Percentiles rank a stretch among this genome's conserved stretches.
phyloP scores from a whole-genome alignment of 805 yeast species.

The Saturnispora sekii region DNA sequence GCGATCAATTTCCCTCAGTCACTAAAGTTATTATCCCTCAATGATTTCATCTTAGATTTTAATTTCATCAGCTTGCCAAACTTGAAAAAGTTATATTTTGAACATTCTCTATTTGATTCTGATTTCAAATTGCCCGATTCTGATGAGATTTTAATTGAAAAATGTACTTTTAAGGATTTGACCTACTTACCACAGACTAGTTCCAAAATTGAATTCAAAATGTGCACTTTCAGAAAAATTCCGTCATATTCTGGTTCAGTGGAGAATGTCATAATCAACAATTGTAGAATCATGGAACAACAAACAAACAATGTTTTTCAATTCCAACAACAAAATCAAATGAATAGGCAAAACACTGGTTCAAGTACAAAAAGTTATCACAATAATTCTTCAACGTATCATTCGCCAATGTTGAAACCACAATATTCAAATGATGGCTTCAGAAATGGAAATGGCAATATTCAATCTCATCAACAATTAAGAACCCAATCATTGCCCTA shows the following conservation, averaged over 20 bases:
- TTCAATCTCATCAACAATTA: slow-evolving; percentile 6
- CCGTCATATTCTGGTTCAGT: slow-evolving; percentile 23
- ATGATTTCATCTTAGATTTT: slow-evolving; percentile 24
- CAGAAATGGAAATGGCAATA: not conserved
- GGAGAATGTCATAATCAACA: slow-evolving; percentile 20
- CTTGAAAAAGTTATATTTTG: slow-evolving; percentile 20
- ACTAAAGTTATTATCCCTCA: slow-evolving; percentile 20
- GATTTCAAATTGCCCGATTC: slow-evolving; percentile 23
- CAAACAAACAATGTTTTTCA: slow-evolving; percentile 20
- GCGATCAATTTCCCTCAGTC: slow-evolving; percentile 23
- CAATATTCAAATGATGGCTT: slow-evolving; percentile 4
- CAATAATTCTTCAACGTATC: not conserved
- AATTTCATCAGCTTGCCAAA: slow-evolving; percentile 20
- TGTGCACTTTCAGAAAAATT: slow-evolving; percentile 24
- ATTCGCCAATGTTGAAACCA: slow-evolving; percentile 7
- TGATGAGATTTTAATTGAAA: slow-evolving; percentile 23
- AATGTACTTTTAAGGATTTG: slow-evolving; percentile 25
- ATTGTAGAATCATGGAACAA: slow-evolving; percentile 25
- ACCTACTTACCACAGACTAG: slow-evolving; percentile 16
- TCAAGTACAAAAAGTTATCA: slow-evolving; percentile 3
- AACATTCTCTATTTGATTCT: slow-evolving; percentile 25
- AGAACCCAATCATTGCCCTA: slow-evolving; percentile 4
- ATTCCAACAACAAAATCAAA: slow-evolving; percentile 19
- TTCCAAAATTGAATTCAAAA: slow-evolving; percentile 21
- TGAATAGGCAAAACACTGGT: slow-evolving; percentile 7